Evolutionary conservation across 169 alveolate species (phyloP), one percentile per base, ranked within the genome.

Genomic region (Plasmodium vivax): DNA sequence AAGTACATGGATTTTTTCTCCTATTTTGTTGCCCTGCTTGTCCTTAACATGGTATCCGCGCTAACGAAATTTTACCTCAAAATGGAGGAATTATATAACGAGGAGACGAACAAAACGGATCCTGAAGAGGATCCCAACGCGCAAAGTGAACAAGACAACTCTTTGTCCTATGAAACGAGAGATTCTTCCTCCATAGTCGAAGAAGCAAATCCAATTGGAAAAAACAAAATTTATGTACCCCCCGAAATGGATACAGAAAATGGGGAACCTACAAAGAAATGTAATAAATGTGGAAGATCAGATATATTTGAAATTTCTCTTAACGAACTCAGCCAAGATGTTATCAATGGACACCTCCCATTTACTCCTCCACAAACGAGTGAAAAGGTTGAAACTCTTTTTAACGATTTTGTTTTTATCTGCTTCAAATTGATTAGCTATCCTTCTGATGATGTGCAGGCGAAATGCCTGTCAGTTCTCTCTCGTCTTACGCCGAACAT

Each of bases 331-430:
- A 30, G 71, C 45, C n/a, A 36, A 12, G 68, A 83, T 47, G 73
- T 83, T 32, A 62, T 83, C 16, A 83, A 41, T 10, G 45, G 30
- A 23, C 27, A 68, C 47, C 73, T 36, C 47, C 82, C 43, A 16
- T 58, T 83, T 4, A 27, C 8, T 8, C 41, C 16, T 41, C 23
- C 30, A n/a, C 12, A 47, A 12, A 34, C 12, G 12, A 41, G 56
- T 77, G 94, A 87, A 77, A 74, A 4, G 54, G 8, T 77, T 16
- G 94, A 87, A 87, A 2, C 27, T 36, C 30, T 87, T 27, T 77
- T 87, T 87, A 87, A 77, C 82, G 87, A 87, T 16, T 54, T 87
- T 14, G 83, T 87, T 41, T 87, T 87, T 58, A 87, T 87, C 30
- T 87, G 87, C 47, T 77, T 87, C 68, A 87, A 87, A 77, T 77